phyloP scores from a whole-genome alignment of 257 asterid species.

The Henckelia pumila region DNA sequence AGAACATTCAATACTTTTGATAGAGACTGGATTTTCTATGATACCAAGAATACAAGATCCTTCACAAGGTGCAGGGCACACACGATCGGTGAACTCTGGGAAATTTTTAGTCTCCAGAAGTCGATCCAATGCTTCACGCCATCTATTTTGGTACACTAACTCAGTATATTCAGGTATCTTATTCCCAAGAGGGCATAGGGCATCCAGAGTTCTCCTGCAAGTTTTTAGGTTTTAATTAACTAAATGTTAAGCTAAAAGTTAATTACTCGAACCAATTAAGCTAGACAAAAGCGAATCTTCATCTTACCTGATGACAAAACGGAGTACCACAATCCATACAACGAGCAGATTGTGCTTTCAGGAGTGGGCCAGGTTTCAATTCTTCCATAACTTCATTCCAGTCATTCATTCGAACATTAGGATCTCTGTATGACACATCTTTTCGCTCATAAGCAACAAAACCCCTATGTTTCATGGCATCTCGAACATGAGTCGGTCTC shows the following conservation, averaged over 20 bases:
- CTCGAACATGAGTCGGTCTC: constrained; percentile 71
- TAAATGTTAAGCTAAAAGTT: not conserved
- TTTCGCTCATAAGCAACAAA: constrained; percentile 90
- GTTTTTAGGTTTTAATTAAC: not conserved
- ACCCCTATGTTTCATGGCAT: constrained; percentile 83
- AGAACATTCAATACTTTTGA: constrained; percentile 90
- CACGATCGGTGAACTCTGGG: constrained; percentile 98
- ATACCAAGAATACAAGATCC: constrained; percentile 99
- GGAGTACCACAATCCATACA: constrained; percentile 99
- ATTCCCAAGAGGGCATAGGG: constrained; percentile 98
- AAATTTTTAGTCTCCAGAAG: constrained; percentile 97
- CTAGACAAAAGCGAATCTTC: not conserved
- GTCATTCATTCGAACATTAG: constrained; percentile 66
- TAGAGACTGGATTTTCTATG: constrained; percentile 94
- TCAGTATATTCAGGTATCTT: constrained; percentile 98
- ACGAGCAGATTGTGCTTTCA: constrained; percentile 94
- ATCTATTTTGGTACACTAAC: constrained; percentile 93
- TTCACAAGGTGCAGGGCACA: constrained; percentile 99
- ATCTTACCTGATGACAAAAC: constrained; percentile 88
- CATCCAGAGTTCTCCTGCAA: constrained; percentile 95
- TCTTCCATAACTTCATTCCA: constrained; percentile 96
- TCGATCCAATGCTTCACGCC: constrained; percentile 98
- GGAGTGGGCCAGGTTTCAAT: constrained; percentile 77
- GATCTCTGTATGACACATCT: constrained; percentile 81
- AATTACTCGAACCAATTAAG: not conserved